Evolutionary conservation across 306 rosid genomes (phyloP).

Genomic region (Vigna reflexopilosa): DNA sequence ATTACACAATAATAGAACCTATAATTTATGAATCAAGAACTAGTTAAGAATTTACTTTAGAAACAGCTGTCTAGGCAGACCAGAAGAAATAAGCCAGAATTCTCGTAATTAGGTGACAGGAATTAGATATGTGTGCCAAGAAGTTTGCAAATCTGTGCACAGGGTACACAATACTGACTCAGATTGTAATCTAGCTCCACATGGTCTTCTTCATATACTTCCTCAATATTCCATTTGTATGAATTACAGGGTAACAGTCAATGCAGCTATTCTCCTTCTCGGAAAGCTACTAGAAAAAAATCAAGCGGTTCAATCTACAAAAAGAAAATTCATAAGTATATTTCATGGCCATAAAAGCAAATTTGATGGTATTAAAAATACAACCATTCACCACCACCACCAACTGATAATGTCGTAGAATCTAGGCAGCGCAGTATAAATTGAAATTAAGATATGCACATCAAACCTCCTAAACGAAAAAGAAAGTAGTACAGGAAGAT

Average conservation of each 20-base stretch:
- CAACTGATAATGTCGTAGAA: slow-evolving; percentile 6
- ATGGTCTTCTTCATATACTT: slow-evolving; percentile 46
- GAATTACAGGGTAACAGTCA: slow-evolving; percentile 46
- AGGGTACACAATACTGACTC: slow-evolving; percentile 44
- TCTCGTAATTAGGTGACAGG: slow-evolving; percentile 48
- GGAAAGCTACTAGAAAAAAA: slow-evolving; percentile 53
- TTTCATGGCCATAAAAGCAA: neutral
- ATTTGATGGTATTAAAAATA: neutral
- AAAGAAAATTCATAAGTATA: slow-evolving; percentile 7
- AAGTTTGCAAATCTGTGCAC: slow-evolving; percentile 40
- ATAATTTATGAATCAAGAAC: slow-evolving; percentile 49
- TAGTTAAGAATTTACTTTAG: slow-evolving; percentile 49
- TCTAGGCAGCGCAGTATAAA: slow-evolving; percentile 1
- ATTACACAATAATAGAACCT: slow-evolving; percentile 48
- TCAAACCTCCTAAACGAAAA: slow-evolving; percentile 29
- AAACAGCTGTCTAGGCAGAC: slow-evolving; percentile 44
- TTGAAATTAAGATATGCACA: slow-evolving; percentile 1
- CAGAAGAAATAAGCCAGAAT: slow-evolving; percentile 45
- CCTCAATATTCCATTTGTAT: slow-evolving; percentile 48
- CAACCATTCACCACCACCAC: neutral
- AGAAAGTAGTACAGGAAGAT: slow-evolving; percentile 15
- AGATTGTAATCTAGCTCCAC: slow-evolving; percentile 44
- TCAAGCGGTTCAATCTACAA: slow-evolving; percentile 66
- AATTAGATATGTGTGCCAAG: slow-evolving; percentile 32
- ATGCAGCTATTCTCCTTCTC: slow-evolving; percentile 50